Conservation (phyloP, 805 yeast genomes). For the Clavispora vitiphila region DNA sequence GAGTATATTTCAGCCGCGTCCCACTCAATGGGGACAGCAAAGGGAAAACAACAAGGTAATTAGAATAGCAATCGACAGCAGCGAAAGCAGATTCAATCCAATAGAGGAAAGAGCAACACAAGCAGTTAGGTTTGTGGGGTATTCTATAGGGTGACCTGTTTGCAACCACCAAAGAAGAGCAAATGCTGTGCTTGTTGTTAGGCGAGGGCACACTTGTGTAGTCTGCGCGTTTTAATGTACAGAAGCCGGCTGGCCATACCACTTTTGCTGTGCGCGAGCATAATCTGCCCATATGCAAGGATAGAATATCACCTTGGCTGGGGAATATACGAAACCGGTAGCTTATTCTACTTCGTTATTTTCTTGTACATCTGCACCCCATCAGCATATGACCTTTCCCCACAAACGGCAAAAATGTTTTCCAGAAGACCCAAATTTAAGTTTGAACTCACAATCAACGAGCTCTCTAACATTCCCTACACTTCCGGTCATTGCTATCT, state of each 20-base stretch:
- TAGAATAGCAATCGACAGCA: no score
- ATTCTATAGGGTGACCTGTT: no score
- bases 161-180: not conserved
- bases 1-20: not conserved
- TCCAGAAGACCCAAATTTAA: conserved; percentile 56
- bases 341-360: no score
- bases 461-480: conserved; percentile 81
- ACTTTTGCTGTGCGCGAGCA: not conserved
- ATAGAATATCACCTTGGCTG: no score
- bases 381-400: no score
- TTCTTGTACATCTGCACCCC: no score
- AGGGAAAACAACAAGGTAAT: no score
- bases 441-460: conserved; percentile 54
- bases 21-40: not conserved
- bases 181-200: not conserved
- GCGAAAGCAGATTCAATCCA: no score
- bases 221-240: not conserved
- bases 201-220: not conserved
- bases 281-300: no score
- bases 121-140: no score
- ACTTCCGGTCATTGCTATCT: conserved; percentile 63
- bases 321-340: no score
- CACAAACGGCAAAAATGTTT: conserved; percentile 6
- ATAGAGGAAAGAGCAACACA: not conserved
- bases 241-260: conserved; percentile 1